Evolutionary conservation across 495 filamentous ascomycete genomes (phyloP).

Genomic region (Cercophora samala): DNA sequence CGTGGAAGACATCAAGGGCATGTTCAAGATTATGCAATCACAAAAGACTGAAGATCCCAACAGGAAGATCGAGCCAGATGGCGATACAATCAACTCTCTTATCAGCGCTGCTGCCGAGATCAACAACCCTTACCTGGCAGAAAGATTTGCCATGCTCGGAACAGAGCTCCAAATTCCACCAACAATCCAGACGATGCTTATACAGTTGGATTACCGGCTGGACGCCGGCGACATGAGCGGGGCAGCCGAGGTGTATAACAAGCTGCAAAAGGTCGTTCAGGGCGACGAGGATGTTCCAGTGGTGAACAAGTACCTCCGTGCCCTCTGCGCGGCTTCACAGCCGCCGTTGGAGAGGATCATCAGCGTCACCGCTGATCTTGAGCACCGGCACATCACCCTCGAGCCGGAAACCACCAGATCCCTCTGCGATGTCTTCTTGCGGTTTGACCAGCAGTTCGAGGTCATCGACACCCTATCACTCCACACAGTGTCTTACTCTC

Average conservation of each 20-base stretch:
- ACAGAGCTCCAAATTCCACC: slow-evolving; percentile 59
- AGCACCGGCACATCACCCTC: slow-evolving; percentile 63
- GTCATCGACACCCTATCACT: slow-evolving; percentile 73
- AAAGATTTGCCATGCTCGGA: slow-evolving; percentile 65
- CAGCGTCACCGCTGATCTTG: slow-evolving; percentile 69
- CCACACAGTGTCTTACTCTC: slow-evolving; percentile 59
- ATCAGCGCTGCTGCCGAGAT: slow-evolving; percentile 69
- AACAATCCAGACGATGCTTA: slow-evolving; percentile 61
- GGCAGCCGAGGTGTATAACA: slow-evolving; percentile 59
- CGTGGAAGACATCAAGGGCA: slow-evolving; percentile 65
- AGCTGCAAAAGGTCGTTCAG: slow-evolving; percentile 49
- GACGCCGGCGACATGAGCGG: slow-evolving; percentile 64
- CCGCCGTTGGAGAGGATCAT: slow-evolving; percentile 64
- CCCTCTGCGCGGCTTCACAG: slow-evolving; percentile 56
- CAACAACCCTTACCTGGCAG: slow-evolving; percentile 66
- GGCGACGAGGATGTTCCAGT: slow-evolving; percentile 57
- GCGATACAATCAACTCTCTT: slow-evolving; percentile 69
- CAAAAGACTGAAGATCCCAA: slow-evolving; percentile 16
- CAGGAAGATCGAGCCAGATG: slow-evolving; percentile 50
- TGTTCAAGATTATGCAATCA: slow-evolving; percentile 60
- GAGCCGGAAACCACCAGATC: slow-evolving; percentile 68
- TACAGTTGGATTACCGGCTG: slow-evolving; percentile 73
- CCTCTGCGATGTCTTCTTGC: slow-evolving; percentile 66
- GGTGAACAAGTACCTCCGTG: slow-evolving; percentile 72
- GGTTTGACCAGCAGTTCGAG: slow-evolving; percentile 67